phyloP scores from a whole-genome alignment of 495 filamentous ascomycete species.

The Diplogelasinospora grovesii region DNA sequence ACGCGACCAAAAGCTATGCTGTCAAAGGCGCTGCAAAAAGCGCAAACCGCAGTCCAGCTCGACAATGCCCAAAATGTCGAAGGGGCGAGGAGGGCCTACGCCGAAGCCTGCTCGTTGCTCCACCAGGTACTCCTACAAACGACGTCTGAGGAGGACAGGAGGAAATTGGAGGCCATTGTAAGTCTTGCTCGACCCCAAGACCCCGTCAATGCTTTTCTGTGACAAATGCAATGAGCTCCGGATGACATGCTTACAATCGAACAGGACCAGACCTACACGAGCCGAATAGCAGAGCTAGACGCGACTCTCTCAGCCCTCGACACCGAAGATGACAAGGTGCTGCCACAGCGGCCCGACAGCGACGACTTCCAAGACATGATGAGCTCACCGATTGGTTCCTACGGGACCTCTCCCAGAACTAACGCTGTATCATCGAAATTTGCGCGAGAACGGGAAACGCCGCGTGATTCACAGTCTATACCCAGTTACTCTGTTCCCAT shows the following conservation, averaged over 20 bases:
- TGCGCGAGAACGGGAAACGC: not conserved
- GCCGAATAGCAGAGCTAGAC: conserved; percentile 76
- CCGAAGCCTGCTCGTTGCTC: conserved; percentile 77
- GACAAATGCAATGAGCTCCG: too few species aligned
- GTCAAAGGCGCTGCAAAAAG: conserved; percentile 86
- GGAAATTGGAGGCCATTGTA: conserved; percentile 85
- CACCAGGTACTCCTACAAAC: conserved; percentile 82
- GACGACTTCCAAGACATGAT: conserved; percentile 41
- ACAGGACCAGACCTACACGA: conserved; percentile 82
- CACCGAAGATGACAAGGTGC: conserved; percentile 58
- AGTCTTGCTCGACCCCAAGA: conserved; percentile 32
- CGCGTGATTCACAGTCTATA: conserved; percentile 15
- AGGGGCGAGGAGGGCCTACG: conserved; percentile 85
- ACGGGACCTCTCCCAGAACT: conserved; percentile 24
- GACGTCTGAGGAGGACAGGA: conserved; percentile 71
- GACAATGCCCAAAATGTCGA: conserved; percentile 94
- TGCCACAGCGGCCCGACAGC: conserved; percentile 69
- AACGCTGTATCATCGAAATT: not conserved
- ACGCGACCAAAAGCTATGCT: conserved; percentile 77
- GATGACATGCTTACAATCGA: not conserved
- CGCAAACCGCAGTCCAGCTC: conserved; percentile 87
- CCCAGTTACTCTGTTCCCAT: conserved; percentile 27
- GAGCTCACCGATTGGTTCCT: conserved; percentile 39
- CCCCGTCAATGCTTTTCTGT: too few species aligned
- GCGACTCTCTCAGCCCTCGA: conserved; percentile 56